These are phyloP conservation scores for Ogataea ganodermae DNA, from an alignment of 805 yeast genomes.

Conservation along the genomic window DNA sequence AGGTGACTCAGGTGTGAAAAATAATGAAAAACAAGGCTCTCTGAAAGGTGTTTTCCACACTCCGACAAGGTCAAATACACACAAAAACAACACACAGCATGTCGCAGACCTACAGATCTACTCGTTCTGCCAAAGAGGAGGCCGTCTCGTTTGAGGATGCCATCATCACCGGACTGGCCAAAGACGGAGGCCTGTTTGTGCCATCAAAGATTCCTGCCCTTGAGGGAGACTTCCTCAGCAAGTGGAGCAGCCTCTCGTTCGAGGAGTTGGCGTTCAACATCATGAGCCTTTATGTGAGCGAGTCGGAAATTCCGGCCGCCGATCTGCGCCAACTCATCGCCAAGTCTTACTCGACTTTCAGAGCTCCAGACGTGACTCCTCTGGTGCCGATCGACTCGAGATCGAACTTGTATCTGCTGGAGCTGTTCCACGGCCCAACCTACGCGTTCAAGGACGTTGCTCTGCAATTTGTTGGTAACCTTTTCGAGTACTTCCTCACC, in stretches of 20 bases:
- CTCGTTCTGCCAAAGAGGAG: constrained; percentile 60
- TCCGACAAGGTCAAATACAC: background rate
- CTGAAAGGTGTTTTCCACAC: too few relatives aligned
- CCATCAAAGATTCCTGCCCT: constrained; percentile 81
- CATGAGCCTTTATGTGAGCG: constrained; percentile 73
- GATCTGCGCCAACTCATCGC: constrained; percentile 66
- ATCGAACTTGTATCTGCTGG: constrained; percentile 72
- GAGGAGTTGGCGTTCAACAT: constrained; percentile 86
- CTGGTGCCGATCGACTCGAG: constrained; percentile 54
- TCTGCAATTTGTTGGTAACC: constrained; percentile 94
- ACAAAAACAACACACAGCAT: background rate
- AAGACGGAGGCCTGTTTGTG: constrained; percentile 94
- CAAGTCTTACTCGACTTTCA: constrained; percentile 87
- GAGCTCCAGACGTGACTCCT: constrained; percentile 89
- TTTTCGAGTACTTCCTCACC: constrained; percentile 86
- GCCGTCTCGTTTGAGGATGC: constrained; percentile 74
- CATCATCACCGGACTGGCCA: constrained; percentile 87
- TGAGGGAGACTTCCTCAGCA: constrained; percentile 49
- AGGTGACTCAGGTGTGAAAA: background rate
- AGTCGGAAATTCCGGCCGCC: constrained; percentile 67
- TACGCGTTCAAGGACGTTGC: constrained; percentile 99
- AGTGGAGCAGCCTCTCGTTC: constrained; percentile 77
- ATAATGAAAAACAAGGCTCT: background rate
- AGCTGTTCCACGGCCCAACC: constrained; percentile 98
- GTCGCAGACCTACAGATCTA: constrained; percentile 73